Base-by-base conservation (phyloP, 495 filamentous ascomycete genomes). In the Penicillium lagena region DNA sequence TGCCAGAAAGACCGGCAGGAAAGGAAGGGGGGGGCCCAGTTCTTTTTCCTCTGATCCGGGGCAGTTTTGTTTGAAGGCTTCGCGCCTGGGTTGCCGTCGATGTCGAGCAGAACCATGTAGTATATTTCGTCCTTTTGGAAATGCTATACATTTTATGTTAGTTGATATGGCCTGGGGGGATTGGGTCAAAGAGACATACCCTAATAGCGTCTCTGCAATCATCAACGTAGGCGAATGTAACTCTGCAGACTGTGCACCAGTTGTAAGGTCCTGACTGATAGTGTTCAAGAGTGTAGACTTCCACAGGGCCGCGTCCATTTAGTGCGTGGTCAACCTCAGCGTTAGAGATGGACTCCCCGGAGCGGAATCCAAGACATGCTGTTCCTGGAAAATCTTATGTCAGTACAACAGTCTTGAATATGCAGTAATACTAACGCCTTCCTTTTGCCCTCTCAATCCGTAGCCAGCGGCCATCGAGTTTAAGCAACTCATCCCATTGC, bases 141-240 rank as follows among this genome's bases (percentile, higher is more conserved):
- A 30, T 50, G 15, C 53, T 56, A 28, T n/a, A 11, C 35, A 2
- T 31, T 9, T 22, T 17, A 46, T 9, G 27, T 45, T 4, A 53
- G 27, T 31, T 12, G 22, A 1, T 7, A n/a, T 17, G 5, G 12
- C 32, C 29, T 10, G 28, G 27, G 37, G 49, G 9, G 28, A 38
- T 34, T 29, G 15, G 22, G 14, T 34, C 32, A 10, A 35, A 28
- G 34, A n/a, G 7, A 35, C 27, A 12, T 40, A 55, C 54, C 45
- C 51, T 58, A 42, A 58, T 49, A 1, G 54, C 54, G 37, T 58
- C 54, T 14, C 43, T 38, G 22, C 45, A 58, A 22, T 58, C 54
- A 14, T 51, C 54, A 6, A 58, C 51, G 30, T 46, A 58, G 29
- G 47, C 51, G 37, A 58, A 58, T 5, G 54, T 58, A 14, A 50